phyloP scores from a whole-genome alignment of 306 rosid genomes.

The Astragalus glycyphyllos region DNA sequence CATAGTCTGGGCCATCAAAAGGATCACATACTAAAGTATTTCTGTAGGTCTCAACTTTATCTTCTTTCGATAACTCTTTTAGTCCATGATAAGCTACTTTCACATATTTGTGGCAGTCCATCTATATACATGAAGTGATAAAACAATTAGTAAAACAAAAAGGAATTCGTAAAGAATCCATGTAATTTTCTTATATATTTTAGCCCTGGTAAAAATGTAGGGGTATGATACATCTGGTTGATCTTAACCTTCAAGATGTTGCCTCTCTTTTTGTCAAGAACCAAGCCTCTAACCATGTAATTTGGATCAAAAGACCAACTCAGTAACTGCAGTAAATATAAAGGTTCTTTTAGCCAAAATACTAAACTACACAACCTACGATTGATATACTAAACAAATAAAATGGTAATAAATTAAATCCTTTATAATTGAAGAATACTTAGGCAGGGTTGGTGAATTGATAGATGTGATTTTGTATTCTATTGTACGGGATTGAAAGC shows the following conservation, averaged over 20 bases:
- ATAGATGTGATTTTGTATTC: background rate
- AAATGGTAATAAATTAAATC: constrained; percentile 6
- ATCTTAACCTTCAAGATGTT: constrained; percentile 87
- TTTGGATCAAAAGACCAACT: constrained; percentile 85
- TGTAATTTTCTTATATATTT: constrained; percentile 8
- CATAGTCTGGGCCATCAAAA: constrained; percentile 95
- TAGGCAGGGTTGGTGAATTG: background rate
- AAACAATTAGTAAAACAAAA: constrained; percentile 36
- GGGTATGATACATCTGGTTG: constrained; percentile 21
- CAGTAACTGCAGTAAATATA: constrained; percentile 67
- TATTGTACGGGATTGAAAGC: background rate
- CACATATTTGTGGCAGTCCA: constrained; percentile 99
- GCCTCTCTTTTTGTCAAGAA: constrained; percentile 95
- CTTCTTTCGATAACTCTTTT: constrained; percentile 86
- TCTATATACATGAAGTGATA: constrained; percentile 50
- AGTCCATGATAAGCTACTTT: constrained; percentile 98
- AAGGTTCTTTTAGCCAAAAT: constrained; percentile 40
- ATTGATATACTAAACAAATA: constrained; percentile 6
- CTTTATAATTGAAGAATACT: background rate
- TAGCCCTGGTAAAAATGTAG: background rate
- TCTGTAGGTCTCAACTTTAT: constrained; percentile 85
- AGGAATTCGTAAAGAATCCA: constrained; percentile 17
- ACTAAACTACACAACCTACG: constrained; percentile 23
- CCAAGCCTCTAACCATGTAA: constrained; percentile 99
- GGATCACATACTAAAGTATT: constrained; percentile 87